Evolutionary conservation across 1,284 basidiomycete genomes (phyloP).

Genomic region (Pyrrhoderma lamaoense): DNA sequence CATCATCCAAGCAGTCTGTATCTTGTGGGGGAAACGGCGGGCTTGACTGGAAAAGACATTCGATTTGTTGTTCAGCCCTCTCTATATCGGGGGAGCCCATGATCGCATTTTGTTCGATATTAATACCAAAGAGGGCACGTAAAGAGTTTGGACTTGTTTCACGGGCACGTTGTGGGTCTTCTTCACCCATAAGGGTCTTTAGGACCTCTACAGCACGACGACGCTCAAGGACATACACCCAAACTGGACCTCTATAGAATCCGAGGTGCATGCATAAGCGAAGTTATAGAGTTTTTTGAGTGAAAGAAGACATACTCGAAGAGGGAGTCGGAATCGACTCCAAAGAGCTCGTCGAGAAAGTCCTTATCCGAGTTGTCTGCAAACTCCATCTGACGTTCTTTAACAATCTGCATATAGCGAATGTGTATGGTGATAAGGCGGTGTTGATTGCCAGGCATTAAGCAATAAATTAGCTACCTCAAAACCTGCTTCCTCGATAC

Average conservation of each 20-base stretch:
- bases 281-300: not conserved
- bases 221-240: constrained; percentile 80
- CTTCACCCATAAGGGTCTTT: constrained; percentile 62
- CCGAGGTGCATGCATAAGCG: not conserved
- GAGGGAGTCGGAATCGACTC: constrained; percentile 62
- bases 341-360: constrained; percentile 66
- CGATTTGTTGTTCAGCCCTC: constrained; percentile 68
- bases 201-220: constrained; percentile 70
- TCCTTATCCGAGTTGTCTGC: constrained; percentile 73
- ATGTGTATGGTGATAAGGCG: not conserved
- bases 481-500: constrained; percentile 68
- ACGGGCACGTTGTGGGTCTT: constrained; percentile 50
- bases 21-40: constrained; percentile 61
- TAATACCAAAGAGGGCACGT: constrained; percentile 58
- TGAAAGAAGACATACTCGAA: constrained; percentile 43
- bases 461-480: constrained; percentile 47
- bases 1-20: constrained; percentile 22
- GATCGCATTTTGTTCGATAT: constrained; percentile 49
- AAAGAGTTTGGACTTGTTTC: constrained; percentile 51
- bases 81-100: constrained; percentile 60
- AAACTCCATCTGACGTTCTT: constrained; percentile 79
- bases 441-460: not conserved
- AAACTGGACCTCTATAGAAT: constrained; percentile 64
- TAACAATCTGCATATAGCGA: constrained; percentile 52
- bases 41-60: constrained; percentile 67